Conservation (phyloP, 768 basidiomycete genomes). For the Gloeostereum incarnatum region DNA sequence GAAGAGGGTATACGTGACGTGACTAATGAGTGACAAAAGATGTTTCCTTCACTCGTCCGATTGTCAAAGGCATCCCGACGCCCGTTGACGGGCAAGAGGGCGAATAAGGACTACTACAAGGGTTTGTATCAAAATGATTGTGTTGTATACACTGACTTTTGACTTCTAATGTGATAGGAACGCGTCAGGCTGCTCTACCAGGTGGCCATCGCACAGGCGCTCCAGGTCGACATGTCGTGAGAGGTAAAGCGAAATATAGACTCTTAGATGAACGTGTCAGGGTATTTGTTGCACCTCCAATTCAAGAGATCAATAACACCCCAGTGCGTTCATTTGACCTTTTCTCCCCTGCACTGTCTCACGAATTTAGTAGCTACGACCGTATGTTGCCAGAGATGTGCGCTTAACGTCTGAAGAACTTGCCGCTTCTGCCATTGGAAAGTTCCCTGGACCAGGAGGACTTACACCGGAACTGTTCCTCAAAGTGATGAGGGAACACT, state of each 20-base stretch:
- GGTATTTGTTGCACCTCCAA: conserved; percentile 73
- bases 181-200: conserved; percentile 73
- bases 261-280: conserved; percentile 78
- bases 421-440: conserved; percentile 23
- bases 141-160: not conserved
- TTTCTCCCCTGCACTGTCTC: conserved; percentile 2
- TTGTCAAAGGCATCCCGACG: conserved; percentile 80
- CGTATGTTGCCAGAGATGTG: conserved; percentile 50
- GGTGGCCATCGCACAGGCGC: conserved; percentile 84
- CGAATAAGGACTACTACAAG: conserved; percentile 96
- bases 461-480: conserved; percentile 35
- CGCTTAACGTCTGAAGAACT: conserved; percentile 20
- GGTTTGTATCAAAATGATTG: conserved; percentile 33
- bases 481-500: conserved; percentile 21
- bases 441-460: conserved; percentile 26
- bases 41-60: conserved; percentile 62
- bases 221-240: conserved; percentile 75
- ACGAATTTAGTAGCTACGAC: conserved; percentile 41
- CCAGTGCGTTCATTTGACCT: conserved; percentile 22
- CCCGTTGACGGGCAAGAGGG: conserved; percentile 77
- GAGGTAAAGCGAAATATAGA: conserved; percentile 73
- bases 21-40: conserved; percentile 15
- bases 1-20: not conserved
- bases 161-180: conserved; percentile 51
- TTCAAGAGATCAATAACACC: conserved; percentile 56